These are phyloP conservation scores for Vigna trinervia DNA, from an alignment of 306 rosid genomes.

Conservation along the genomic window DNA sequence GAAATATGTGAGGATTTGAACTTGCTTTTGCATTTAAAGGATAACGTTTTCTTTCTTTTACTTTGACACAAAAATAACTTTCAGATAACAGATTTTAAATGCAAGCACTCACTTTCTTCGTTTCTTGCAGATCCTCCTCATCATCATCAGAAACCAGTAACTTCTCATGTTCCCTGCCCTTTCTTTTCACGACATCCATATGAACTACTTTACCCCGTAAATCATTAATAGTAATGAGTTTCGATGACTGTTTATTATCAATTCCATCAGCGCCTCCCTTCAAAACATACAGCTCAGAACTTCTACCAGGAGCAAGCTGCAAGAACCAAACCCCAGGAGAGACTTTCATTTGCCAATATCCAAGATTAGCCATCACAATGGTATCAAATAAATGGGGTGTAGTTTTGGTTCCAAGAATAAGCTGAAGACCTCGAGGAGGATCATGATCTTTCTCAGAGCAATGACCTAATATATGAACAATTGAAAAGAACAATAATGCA, in stretches of 20 bases:
- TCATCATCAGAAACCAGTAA: slow-evolving; percentile 72
- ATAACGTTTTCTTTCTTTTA: not conserved
- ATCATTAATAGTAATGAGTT: slow-evolving; percentile 80
- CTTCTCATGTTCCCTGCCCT: slow-evolving; percentile 90
- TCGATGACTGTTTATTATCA: slow-evolving; percentile 65
- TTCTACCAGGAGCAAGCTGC: slow-evolving; percentile 98
- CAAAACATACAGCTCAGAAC: slow-evolving; percentile 88
- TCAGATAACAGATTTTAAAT: slow-evolving; percentile 15
- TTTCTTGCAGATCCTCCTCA: slow-evolving; percentile 53
- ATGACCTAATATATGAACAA: slow-evolving; percentile 71
- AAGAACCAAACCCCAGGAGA: slow-evolving; percentile 99
- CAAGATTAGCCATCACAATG: slow-evolving; percentile 98
- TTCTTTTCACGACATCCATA: slow-evolving; percentile 86
- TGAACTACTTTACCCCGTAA: slow-evolving; percentile 95
- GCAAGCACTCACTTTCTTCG: slow-evolving; percentile 65
- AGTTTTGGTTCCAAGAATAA: slow-evolving; percentile 91
- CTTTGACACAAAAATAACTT: slow-evolving; percentile 14
- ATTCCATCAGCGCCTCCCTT: slow-evolving; percentile 69
- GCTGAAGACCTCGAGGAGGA: slow-evolving; percentile 95
- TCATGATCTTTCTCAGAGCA: slow-evolving; percentile 96
- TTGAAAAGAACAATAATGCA: slow-evolving; percentile 30
- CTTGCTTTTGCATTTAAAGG: slow-evolving; percentile 21
- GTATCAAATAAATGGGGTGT: slow-evolving; percentile 94
- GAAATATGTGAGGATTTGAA: slow-evolving; percentile 28
- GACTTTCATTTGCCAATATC: slow-evolving; percentile 99